Conservation (phyloP, 2,329 filamentous ascomycete genomes). For the Colletotrichum zoysiae region DNA sequence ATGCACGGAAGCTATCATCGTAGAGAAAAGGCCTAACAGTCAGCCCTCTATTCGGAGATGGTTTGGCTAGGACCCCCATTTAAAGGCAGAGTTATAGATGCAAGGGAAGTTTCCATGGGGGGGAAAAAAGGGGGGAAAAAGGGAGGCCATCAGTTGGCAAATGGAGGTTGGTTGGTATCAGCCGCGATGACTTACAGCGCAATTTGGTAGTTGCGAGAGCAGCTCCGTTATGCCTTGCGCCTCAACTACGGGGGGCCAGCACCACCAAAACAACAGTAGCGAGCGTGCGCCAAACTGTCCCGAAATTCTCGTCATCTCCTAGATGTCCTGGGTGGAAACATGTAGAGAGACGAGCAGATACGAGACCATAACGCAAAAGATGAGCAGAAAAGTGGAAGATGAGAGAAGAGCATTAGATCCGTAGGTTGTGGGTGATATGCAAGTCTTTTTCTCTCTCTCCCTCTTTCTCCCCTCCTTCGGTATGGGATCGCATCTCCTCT, state of each 20-base stretch:
- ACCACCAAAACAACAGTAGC: slow-evolving; percentile 27
- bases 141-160: not conserved
- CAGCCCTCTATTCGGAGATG: slow-evolving; percentile 30
- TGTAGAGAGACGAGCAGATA: slow-evolving; percentile 14
- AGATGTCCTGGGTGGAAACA: slow-evolving; percentile 24
- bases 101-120: not conserved
- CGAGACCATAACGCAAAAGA: not conserved
- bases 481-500: not conserved
- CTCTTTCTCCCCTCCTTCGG: not conserved
- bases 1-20: slow-evolving; percentile 39
- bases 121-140: not conserved
- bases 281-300: slow-evolving; percentile 16
- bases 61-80: not conserved
- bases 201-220: slow-evolving; percentile 24
- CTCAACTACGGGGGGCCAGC: slow-evolving; percentile 4
- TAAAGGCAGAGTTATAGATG: not conserved
- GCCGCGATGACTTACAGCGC: slow-evolving; percentile 30
- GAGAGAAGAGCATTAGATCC: not conserved
- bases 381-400: not conserved
- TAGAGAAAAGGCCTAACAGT: not conserved
- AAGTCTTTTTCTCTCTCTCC: not conserved
- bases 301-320: slow-evolving; percentile 30
- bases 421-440: not conserved
- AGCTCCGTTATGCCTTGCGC: slow-evolving; percentile 23
- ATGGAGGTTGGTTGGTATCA: not conserved